Conservation (phyloP, 768 basidiomycete genomes). For the Kwoniella sp. region DNA sequence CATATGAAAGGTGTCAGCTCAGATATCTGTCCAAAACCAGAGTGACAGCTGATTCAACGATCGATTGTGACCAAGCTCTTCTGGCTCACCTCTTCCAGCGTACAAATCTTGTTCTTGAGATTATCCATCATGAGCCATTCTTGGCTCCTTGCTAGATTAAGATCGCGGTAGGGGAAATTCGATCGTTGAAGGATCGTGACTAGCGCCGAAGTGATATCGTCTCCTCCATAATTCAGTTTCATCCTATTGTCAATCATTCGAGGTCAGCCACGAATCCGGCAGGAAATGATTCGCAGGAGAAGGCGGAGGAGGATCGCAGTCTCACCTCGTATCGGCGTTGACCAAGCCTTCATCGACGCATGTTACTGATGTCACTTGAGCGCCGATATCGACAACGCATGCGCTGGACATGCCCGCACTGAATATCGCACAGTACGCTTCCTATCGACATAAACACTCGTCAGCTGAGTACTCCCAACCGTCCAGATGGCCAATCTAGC, state of each 20-base stretch:
- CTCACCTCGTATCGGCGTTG: constrained; percentile 79
- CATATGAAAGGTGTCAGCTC: neutral
- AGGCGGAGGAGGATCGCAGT: neutral
- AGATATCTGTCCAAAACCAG: no score
- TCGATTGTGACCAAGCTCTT: no score
- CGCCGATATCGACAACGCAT: constrained; percentile 94
- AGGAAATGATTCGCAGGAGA: constrained; percentile 12
- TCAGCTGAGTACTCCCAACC: constrained; percentile 2
- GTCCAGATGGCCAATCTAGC: constrained; percentile 20
- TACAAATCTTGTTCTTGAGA: constrained; percentile 79
- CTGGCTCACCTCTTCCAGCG: constrained; percentile 75
- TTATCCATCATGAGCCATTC: constrained; percentile 93
- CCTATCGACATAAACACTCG: constrained; percentile 60
- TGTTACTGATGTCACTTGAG: constrained; percentile 76
- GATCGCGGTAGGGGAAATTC: constrained; percentile 82
- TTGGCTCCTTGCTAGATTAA: constrained; percentile 72
- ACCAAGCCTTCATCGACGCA: constrained; percentile 95
- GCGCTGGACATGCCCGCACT: constrained; percentile 93
- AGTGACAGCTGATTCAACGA: neutral
- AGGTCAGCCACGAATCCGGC: no score
- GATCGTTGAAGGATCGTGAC: constrained; percentile 76
- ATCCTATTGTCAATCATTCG: constrained; percentile 54
- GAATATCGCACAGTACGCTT: constrained; percentile 88
- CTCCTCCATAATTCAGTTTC: constrained; percentile 78
- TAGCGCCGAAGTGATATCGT: constrained; percentile 91